Percentiles rank a stretch among this genome's conserved stretches.
phyloP scores from a whole-genome alignment of 805 yeast species.

The Wickerhamiella domercqiae region DNA sequence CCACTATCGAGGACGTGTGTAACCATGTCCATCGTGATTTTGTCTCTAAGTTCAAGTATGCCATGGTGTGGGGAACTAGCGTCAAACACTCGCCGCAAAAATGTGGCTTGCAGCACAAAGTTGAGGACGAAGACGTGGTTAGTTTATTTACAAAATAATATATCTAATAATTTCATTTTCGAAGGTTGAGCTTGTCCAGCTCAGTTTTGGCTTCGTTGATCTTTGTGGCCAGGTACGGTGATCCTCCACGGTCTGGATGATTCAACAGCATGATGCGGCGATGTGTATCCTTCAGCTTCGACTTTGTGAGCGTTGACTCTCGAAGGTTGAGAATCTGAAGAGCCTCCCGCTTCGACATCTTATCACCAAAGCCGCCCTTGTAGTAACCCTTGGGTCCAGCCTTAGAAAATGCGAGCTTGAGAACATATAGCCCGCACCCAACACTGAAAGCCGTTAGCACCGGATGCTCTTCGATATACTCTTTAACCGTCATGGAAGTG shows the following conservation, averaged over 20 bases:
- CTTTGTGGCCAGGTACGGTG: conserved; percentile 66
- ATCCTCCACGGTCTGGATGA: conserved; percentile 86
- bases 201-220: conserved; percentile 76
- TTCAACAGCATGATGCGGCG: conserved; percentile 63
- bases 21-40: conserved; percentile 85
- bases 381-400: conserved; percentile 52
- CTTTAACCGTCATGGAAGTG: conserved; percentile 10
- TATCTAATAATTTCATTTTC: conserved; percentile 4
- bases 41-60: conserved; percentile 83
- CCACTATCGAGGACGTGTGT: conserved; percentile 76
- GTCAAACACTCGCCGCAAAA: conserved; percentile 94
- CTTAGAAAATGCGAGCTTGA: conserved; percentile 21
- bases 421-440: conserved; percentile 31
- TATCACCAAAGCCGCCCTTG: conserved; percentile 85
- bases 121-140: conserved; percentile 89
- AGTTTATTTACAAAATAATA: conserved; percentile 67
- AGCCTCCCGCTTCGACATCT: conserved; percentile 83
- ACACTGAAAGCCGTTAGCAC: conserved; percentile 56
- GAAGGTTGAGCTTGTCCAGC: conserved; percentile 37
- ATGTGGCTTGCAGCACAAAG: conserved; percentile 72
- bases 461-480: conserved; percentile 43
- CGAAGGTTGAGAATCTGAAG: conserved; percentile 59
- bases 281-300: conserved; percentile 50
- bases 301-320: conserved; percentile 25
- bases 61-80: conserved; percentile 91